Evolutionary conservation across 164 flowering plant species (phyloP).

Genomic region (Tetrastigma voinierianum): DNA sequence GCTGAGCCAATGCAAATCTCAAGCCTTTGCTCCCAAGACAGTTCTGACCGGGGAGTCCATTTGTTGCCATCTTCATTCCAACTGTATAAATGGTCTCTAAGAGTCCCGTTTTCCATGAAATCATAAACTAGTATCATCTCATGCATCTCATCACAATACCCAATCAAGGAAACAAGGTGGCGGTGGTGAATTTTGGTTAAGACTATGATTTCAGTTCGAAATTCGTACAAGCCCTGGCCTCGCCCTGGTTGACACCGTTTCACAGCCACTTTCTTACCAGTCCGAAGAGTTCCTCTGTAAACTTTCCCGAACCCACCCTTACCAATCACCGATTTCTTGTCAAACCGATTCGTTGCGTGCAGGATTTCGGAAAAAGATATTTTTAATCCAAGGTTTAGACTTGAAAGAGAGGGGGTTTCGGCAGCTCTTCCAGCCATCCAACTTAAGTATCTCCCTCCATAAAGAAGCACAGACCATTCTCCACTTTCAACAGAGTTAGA

Average conservation of each 20-base stretch:
- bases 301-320: constrained; percentile 8
- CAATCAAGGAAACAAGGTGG: constrained; percentile 6
- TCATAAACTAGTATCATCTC: constrained; percentile 10
- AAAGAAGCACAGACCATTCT: not conserved
- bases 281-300: not conserved
- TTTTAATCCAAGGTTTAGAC: constrained; percentile 26
- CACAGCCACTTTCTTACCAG: constrained; percentile 4
- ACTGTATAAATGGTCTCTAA: not conserved
- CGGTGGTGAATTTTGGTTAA: constrained; percentile 3
- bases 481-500: constrained; percentile 6
- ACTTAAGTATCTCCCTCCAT: constrained; percentile 23
- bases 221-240: constrained; percentile 1
- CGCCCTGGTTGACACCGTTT: not conserved
- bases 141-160: constrained; percentile 5
- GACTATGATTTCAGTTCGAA: constrained; percentile 4
- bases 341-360: constrained; percentile 2
- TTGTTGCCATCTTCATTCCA: not conserved
- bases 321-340: constrained; percentile 2
- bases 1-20: constrained; percentile 12
- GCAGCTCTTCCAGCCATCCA: constrained; percentile 6
- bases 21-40: constrained; percentile 12
- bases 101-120: constrained; percentile 2
- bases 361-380: constrained; percentile 27
- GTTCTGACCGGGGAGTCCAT: not conserved
- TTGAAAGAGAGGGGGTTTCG: constrained; percentile 15